Evolutionary conservation across 2,329 filamentous ascomycete genomes (phyloP).

Genomic region (Pseudogymnoascus sp.): DNA sequence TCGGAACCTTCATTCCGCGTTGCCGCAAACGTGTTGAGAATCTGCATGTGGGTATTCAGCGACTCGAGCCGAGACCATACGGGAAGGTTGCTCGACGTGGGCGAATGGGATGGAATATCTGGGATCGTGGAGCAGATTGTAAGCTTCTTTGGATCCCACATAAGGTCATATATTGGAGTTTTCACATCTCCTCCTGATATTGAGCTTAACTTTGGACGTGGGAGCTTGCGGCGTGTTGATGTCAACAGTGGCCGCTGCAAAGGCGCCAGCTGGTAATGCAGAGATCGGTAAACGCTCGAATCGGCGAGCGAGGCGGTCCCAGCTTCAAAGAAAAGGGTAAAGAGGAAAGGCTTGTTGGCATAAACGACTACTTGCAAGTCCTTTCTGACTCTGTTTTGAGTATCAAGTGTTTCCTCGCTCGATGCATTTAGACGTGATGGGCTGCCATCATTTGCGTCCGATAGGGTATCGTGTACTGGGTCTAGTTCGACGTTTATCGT

Average conservation of each 20-base stretch:
- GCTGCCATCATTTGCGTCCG: conserved; percentile 26
- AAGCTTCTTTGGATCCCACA: conserved; percentile 50
- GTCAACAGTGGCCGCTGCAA: conserved; percentile 46
- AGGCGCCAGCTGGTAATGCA: conserved; percentile 52
- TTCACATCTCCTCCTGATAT: conserved; percentile 13
- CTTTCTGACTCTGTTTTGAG: conserved; percentile 45
- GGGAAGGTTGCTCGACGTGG: conserved; percentile 19
- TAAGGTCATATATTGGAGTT: conserved; percentile 49
- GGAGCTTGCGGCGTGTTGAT: conserved; percentile 49
- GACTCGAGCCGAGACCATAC: conserved; percentile 54
- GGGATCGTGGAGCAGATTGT: conserved; percentile 56
- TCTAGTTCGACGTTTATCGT: conserved; percentile 60
- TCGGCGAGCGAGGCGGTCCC: conserved; percentile 49
- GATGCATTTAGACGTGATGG: conserved; percentile 21
- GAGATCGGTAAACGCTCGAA: conserved; percentile 47
- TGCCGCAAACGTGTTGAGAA: conserved; percentile 46
- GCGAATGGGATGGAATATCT: conserved; percentile 48
- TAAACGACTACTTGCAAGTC: conserved; percentile 64
- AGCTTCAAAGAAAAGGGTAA: conserved; percentile 62
- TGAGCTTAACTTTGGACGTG: conserved; percentile 32
- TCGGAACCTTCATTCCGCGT: conserved; percentile 37
- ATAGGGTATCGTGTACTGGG: conserved; percentile 30
- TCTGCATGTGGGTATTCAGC: conserved; percentile 54
- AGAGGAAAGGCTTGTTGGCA: conserved; percentile 66
- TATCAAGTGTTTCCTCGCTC: conserved; percentile 28